These are phyloP conservation scores for Pulveroboletus sp. DNA, from an alignment of 768 basidiomycete genomes.

Conservation along the genomic window DNA sequence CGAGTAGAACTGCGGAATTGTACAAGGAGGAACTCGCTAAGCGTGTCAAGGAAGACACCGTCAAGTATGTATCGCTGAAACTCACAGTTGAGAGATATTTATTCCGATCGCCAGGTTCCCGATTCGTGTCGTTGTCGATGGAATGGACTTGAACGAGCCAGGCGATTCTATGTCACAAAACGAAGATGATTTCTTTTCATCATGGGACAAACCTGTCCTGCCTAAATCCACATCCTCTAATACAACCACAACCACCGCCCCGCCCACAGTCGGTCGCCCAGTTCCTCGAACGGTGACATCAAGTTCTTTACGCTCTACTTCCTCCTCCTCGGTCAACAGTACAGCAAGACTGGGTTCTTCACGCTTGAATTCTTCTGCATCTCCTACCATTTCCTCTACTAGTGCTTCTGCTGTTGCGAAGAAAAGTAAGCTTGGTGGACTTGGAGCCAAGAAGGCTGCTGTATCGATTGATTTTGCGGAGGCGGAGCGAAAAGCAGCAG, in stretches of 20 bases:
- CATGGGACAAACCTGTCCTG: constrained; percentile 84
- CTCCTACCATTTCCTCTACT: constrained; percentile 27
- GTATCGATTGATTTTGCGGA: constrained; percentile 88
- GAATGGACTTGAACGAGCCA: constrained; percentile 48
- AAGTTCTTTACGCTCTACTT: constrained; percentile 50
- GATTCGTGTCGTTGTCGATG: constrained; percentile 75
- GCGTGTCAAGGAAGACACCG: constrained; percentile 71
- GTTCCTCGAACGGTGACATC: constrained; percentile 64
- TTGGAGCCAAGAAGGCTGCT: constrained; percentile 86
- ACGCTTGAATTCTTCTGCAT: constrained; percentile 40
- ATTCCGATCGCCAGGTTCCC: constrained; percentile 55
- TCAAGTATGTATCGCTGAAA: constrained; percentile 45
- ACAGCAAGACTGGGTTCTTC: constrained; percentile 40
- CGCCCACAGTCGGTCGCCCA: constrained; percentile 58
- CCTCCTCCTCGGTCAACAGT: constrained; percentile 28
- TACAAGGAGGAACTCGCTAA: constrained; percentile 90
- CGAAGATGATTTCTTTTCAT: constrained; percentile 95
- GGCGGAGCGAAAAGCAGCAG: constrained; percentile 83
- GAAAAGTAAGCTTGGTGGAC: constrained; percentile 68
- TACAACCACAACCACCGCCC: constrained; percentile 47
- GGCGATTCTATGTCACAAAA: constrained; percentile 41
- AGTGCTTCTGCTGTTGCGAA: constrained; percentile 39
- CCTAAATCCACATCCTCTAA: constrained; percentile 51
- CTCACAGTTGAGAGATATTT: background rate
- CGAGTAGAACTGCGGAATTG: constrained; percentile 73